phyloP scores from a whole-genome alignment of 2,329 filamentous ascomycete species.

The Phaeosphaeria sp. region DNA sequence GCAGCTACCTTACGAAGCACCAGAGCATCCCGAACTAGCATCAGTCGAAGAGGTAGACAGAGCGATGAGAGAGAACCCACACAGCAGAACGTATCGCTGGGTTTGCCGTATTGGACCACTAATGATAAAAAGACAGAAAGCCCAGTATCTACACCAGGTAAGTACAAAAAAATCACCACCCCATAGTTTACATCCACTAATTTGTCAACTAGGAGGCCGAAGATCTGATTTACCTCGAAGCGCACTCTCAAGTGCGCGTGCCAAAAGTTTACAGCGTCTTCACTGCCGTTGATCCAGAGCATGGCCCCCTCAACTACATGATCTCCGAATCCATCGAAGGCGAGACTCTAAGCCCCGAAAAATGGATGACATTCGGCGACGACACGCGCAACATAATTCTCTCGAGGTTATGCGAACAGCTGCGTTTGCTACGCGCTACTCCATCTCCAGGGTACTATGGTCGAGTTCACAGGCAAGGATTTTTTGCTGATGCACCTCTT shows the following conservation, averaged over 20 bases:
- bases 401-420: conserved; percentile 1
- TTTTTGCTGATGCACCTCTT: background rate
- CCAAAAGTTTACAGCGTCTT: conserved; percentile 3
- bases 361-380: background rate
- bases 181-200: background rate
- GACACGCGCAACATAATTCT: background rate
- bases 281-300: background rate
- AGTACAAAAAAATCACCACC: background rate
- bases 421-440: conserved; percentile 1
- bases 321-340: conserved; percentile 4
- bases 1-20: conserved; percentile 11
- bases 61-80: background rate
- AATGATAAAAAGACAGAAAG: background rate
- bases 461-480: background rate
- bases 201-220: background rate
- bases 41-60: conserved; percentile 4
- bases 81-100: too few relatives aligned
- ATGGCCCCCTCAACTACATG: background rate
- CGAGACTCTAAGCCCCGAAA: background rate
- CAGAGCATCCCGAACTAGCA: conserved; percentile 7
- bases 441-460: conserved; percentile 6
- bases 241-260: conserved; percentile 1
- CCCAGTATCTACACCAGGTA: background rate
- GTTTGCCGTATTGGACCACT: conserved; percentile 3
- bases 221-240: conserved; percentile 1